A percentile compares a stretch with the other conserved stretches of the same genome.
phyloP scores from a whole-genome alignment of 768 basidiomycete genomes.

The Mycena epipterygia region DNA sequence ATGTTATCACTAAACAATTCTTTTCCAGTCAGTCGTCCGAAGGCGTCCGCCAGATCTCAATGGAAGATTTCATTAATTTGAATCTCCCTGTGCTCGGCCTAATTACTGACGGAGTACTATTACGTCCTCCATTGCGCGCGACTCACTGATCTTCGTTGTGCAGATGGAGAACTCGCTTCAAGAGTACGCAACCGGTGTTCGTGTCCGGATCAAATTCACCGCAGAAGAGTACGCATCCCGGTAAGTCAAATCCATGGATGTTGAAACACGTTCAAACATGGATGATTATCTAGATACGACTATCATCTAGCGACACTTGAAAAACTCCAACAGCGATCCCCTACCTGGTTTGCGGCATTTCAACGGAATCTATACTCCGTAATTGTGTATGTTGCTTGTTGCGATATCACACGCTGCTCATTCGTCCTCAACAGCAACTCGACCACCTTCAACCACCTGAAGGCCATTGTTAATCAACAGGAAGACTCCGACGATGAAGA shows the following conservation, averaged over 20 bases:
- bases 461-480: not conserved
- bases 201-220: not conserved
- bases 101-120: not conserved
- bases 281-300: not conserved
- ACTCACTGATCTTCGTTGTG: not conserved
- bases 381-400: not conserved
- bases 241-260: no score
- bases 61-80: not conserved
- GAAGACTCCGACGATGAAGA: conserved; percentile 7
- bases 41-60: not conserved
- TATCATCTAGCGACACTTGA: not conserved
- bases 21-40: not conserved
- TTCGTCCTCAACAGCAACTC: not conserved
- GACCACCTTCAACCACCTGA: conserved; percentile 12
- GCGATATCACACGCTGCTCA: not conserved
- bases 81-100: not conserved
- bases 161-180: not conserved
- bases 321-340: not conserved
- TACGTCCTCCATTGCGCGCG: no score
- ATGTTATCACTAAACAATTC: conserved; percentile 1
- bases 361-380: conserved; percentile 6
- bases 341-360: conserved; percentile 10
- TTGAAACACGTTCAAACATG: not conserved
- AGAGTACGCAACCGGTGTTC: not conserved
- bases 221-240: not conserved